Base-by-base conservation (phyloP, 2,329 filamentous ascomycete species). In the Capronia epimyces region DNA sequence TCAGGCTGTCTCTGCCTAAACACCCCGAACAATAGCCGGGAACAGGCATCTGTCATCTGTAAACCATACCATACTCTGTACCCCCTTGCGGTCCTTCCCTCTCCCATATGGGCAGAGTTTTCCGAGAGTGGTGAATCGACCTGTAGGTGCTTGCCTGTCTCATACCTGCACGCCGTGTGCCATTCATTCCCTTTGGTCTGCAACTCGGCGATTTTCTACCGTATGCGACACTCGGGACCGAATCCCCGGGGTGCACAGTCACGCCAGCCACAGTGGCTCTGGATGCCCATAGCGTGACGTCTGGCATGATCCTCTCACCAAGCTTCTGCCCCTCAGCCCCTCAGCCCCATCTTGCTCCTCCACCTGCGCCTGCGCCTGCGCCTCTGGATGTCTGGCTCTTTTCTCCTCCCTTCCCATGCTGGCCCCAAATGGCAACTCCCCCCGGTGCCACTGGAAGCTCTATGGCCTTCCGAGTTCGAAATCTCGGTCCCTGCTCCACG, bases 401-500 rank as follows among this genome's bases (percentile, higher is more conserved):
- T 37, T 12, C 16, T 20, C 12, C 16, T 37, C 16, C 12, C 34
- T 43, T 55, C 42, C 52, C 47, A 3, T 15, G 31, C 31, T 46
- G 37, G 48, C 31, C 40, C 9, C 34, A 52, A 15, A 41, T 18
- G 49, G 57, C 15, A 60, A 60, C 50, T 60, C 29, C 16, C 32
- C 42, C 52, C 57, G 55, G 50, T 40, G 48, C 55, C 57, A 57
- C 49, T 31, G 44, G 24, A 44, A 27, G 24, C 39, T 42, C 39
- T 20, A 25, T 42, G 15, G 13, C 24, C 39, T 22, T 24, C 4
- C 1, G 16, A 29, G 10, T 16, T 18, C 15, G 7, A 41, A 4
- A 22, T 41, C 45, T 52, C n/a, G 34, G 16, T 39, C 40, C 24
- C 15, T 41, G 21, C n/a, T 48, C 29, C 34, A 37, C 7, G 7